Base-by-base conservation (phyloP, 805 yeast genomes). In the Teunomyces lycoperdinae region DNA sequence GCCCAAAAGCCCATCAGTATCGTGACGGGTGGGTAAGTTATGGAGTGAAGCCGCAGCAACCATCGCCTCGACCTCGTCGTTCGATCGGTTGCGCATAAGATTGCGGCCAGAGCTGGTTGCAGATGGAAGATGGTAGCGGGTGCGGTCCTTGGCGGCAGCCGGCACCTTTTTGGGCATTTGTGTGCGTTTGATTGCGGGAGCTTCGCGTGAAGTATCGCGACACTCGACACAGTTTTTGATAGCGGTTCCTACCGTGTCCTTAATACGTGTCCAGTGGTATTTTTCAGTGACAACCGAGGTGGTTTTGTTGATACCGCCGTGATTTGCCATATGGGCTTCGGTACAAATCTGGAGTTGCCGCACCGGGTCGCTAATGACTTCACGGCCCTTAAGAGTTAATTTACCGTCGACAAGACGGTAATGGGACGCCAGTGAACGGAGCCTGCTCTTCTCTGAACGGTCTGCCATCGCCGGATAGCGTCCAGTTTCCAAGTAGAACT, bases 201-300 rank as follows among this genome's bases (percentile, higher is more conserved):
- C 58, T 24, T 61, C 67, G 39, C 61, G 56, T 13, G 61, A 51
- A 26, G 67, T 74, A 51, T 81, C 84, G 33, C 85, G 73, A 64
- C 98, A 92, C 44, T 81, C 85, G 1, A 76, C 72, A 63, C 98
- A 94, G 50, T 82, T 79, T 46, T 84, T 75, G 45, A 91, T 83
- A 1, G 89, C 92, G 28, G 82, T 80, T 0, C 87, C 83, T 1
- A 88, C 97, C 0, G 96, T 89, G 48, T 82, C 89, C 66, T 94
- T 91, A 53, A 92, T 87, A 44, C 96, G 79, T 1, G 89, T 80
- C 97, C 98, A 92, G 64, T 89, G 96, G 57, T 87, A 92, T 55
- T 80, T 79, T 52, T 87, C 94, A 1, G 91, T 80, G 13, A 94
- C 80, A 13, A 78, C 68, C 0, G 92, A 71, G 0, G 97, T 90